Conservation (phyloP, 2,329 filamentous ascomycete genomes). For the Pseudogymnoascus sp. region DNA sequence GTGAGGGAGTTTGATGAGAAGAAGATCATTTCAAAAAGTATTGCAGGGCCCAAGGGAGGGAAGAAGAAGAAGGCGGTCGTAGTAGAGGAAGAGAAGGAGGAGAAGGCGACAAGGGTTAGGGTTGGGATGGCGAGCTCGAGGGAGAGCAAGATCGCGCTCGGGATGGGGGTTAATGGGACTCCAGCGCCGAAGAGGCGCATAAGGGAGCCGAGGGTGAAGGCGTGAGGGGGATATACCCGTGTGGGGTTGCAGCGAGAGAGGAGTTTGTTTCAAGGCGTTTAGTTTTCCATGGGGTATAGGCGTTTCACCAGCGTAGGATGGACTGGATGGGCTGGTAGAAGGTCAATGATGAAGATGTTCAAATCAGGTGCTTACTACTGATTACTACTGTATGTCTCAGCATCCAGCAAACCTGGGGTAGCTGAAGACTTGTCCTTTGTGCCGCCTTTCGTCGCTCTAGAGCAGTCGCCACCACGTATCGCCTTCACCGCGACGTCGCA, state of each 20-base stretch:
- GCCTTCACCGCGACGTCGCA: background rate
- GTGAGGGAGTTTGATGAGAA: conserved; percentile 21
- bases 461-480: background rate
- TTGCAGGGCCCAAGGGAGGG: conserved; percentile 14
- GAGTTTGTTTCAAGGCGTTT: conserved; percentile 6
- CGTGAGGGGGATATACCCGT: background rate
- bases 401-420: background rate
- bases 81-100: conserved; percentile 19
- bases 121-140: conserved; percentile 17
- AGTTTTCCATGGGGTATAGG: background rate
- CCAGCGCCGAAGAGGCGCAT: conserved; percentile 24
- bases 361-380: background rate
- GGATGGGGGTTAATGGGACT: conserved; percentile 27
- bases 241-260: background rate
- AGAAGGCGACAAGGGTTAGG: conserved; percentile 23
- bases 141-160: conserved; percentile 18
- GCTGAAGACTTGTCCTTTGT: background rate
- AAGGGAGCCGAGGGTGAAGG: conserved; percentile 11
- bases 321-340: background rate
- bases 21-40: conserved; percentile 21
- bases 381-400: conserved; percentile 1
- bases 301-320: background rate
- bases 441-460: background rate
- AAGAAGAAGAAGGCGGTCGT: conserved; percentile 21
- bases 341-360: background rate